Evolutionary conservation across 2,329 filamentous ascomycete species (phyloP).

Genomic region (Cryphonectria naterciae): DNA sequence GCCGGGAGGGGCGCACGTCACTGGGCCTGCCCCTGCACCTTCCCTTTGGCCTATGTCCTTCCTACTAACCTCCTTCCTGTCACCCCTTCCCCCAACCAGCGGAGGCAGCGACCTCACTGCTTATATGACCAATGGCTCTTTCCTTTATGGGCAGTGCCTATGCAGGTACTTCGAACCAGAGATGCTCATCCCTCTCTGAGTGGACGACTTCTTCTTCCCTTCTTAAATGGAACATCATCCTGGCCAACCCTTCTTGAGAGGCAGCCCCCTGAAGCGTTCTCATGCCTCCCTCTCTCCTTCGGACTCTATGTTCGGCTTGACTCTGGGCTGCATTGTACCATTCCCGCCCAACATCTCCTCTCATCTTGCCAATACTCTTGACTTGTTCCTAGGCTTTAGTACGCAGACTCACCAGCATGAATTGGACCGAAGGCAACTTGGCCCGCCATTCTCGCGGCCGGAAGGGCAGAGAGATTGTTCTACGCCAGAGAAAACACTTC

Average conservation of each 20-base stretch:
- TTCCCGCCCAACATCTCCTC: background rate
- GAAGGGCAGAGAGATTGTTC: slow-evolving; percentile 40
- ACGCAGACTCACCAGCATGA: slow-evolving; percentile 41
- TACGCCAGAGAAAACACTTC: slow-evolving; percentile 53
- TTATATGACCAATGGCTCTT: background rate
- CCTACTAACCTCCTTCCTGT: background rate
- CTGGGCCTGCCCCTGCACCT: background rate
- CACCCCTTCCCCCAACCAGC: background rate
- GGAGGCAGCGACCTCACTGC: background rate
- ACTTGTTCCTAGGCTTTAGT: background rate
- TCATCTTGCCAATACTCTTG: background rate
- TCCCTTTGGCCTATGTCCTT: background rate
- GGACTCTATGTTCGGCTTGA: no score
- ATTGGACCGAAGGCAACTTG: slow-evolving; percentile 54
- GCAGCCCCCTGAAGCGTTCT: no score
- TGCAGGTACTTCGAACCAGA: background rate
- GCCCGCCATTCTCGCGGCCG: slow-evolving; percentile 45
- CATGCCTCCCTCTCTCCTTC: no score
- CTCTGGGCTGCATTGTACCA: background rate
- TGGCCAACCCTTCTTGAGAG: no score
- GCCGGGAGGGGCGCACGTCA: background rate
- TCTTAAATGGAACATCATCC: background rate
- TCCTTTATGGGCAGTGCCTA: background rate
- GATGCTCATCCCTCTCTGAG: background rate
- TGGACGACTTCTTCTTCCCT: background rate